Percentiles rank a stretch among this genome's conserved stretches.
Evolutionary conservation across 2,329 filamentous ascomycete genomes (phyloP).

Genomic region (Sarocladiaceae sp.): DNA sequence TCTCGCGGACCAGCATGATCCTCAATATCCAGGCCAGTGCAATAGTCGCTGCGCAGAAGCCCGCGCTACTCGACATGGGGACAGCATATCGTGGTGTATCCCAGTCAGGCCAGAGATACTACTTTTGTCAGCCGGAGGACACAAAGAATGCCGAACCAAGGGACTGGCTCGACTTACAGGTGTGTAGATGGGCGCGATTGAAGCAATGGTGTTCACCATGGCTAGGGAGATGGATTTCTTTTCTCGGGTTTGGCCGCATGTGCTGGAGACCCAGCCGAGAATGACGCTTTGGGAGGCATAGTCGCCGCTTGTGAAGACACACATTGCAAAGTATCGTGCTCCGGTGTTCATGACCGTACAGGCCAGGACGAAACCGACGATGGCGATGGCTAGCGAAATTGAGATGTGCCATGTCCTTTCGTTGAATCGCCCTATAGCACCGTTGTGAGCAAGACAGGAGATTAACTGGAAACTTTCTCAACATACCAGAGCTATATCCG

Average conservation of each 20-base stretch:
- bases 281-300: constrained; percentile 31
- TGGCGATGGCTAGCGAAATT: constrained; percentile 27
- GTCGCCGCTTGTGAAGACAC: constrained; percentile 24
- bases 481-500: too few species aligned
- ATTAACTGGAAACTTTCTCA: too few species aligned
- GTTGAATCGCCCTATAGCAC: constrained; percentile 32
- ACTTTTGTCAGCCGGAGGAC: too few species aligned
- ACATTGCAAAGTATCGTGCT: constrained; percentile 24
- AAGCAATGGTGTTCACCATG: too few species aligned
- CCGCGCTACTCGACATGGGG: constrained; percentile 19
- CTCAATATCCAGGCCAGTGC: constrained; percentile 18
- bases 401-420: constrained; percentile 29
- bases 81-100: constrained; percentile 20
- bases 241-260: too few species aligned
- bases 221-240: too few species aligned
- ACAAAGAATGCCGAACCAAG: too few species aligned
- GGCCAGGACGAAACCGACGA: constrained; percentile 31
- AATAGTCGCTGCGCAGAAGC: constrained; percentile 18
- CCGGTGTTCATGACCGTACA: constrained; percentile 21
- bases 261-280: too few species aligned
- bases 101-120: constrained; percentile 33
- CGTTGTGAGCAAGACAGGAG: constrained; percentile 32
- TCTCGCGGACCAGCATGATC: constrained; percentile 19
- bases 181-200: too few species aligned
- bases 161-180: too few species aligned